These are phyloP conservation scores for Tilletiopsis washingtonensis DNA, from an alignment of 1,284 basidiomycete species.

Conservation along the genomic window DNA sequence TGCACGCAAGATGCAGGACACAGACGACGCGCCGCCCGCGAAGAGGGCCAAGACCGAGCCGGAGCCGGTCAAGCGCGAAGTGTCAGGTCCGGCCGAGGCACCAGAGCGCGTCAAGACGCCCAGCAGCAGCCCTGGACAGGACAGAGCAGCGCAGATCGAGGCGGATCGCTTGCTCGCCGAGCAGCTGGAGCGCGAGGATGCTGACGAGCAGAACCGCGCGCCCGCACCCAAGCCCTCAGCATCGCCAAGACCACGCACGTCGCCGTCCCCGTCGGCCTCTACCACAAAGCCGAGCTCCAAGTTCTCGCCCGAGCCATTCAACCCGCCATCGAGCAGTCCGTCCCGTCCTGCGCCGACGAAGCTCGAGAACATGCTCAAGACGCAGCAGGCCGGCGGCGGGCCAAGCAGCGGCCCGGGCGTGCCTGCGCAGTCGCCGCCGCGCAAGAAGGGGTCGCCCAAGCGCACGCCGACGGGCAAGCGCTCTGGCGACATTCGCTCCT, in stretches of 20 bases:
- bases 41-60: conserved; percentile 37
- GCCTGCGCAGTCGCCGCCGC: not conserved
- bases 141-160: conserved; percentile 11
- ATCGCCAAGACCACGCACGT: conserved; percentile 2
- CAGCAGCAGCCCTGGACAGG: not conserved
- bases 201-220: not conserved
- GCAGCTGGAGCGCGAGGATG: conserved; percentile 14
- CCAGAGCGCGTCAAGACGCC: conserved; percentile 4
- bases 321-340: conserved; percentile 13
- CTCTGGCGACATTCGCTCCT: conserved; percentile 10
- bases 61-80: conserved; percentile 5
- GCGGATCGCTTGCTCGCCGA: conserved; percentile 15
- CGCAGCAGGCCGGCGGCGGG: not conserved
- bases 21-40: conserved; percentile 58
- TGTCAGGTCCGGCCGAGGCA: conserved; percentile 9
- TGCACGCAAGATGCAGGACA: conserved; percentile 53
- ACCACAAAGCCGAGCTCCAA: conserved; percentile 2
- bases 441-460: conserved; percentile 5
- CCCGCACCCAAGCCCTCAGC: conserved; percentile 3
- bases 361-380: not conserved
- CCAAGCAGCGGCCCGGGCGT: not conserved
- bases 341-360: not conserved
- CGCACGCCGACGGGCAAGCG: too few species aligned
- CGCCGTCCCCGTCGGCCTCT: not conserved
- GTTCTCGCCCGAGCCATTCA: conserved; percentile 32